These are phyloP conservation scores for Rhodotorula mucilaginosa DNA, from an alignment of 1,284 basidiomycete species.

Conservation along the genomic window DNA sequence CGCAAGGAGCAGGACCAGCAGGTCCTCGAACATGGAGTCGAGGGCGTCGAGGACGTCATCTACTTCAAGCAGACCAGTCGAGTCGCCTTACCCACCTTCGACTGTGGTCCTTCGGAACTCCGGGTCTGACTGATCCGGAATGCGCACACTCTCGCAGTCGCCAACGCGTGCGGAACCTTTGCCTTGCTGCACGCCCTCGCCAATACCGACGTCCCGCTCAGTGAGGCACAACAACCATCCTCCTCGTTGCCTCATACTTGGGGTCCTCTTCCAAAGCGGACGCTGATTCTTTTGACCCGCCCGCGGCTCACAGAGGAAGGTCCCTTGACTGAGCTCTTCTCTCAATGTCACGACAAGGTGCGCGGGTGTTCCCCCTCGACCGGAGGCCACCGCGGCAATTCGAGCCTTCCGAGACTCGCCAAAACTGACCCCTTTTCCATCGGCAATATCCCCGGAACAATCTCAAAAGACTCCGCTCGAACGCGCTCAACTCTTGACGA, in stretches of 20 bases:
- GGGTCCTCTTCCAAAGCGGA: too few species aligned
- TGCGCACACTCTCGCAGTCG: slow-evolving; percentile 52
- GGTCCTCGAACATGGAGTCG: slow-evolving; percentile 54
- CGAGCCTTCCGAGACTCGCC: too few species aligned
- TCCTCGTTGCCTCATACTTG: background rate
- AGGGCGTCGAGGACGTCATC: slow-evolving; percentile 61
- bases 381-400: too few species aligned
- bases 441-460: too few species aligned
- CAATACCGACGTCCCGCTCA: slow-evolving; percentile 57
- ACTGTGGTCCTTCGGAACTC: too few species aligned
- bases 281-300: background rate
- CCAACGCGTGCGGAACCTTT: slow-evolving; percentile 86
- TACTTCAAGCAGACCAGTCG: slow-evolving; percentile 57
- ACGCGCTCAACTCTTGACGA: slow-evolving; percentile 69
- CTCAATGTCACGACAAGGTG: slow-evolving; percentile 32
- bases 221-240: slow-evolving; percentile 1
- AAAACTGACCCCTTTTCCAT: too few species aligned
- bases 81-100: background rate
- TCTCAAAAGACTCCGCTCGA: slow-evolving; percentile 58
- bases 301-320: slow-evolving; percentile 21
- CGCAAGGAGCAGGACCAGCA: slow-evolving; percentile 61
- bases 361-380: too few species aligned
- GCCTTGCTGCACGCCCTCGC: slow-evolving; percentile 75
- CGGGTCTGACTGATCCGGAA: too few species aligned
- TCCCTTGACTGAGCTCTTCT: slow-evolving; percentile 31